phyloP scores from a whole-genome alignment of 169 alveolate genomes.

The Plasmodium chabaudi region DNA sequence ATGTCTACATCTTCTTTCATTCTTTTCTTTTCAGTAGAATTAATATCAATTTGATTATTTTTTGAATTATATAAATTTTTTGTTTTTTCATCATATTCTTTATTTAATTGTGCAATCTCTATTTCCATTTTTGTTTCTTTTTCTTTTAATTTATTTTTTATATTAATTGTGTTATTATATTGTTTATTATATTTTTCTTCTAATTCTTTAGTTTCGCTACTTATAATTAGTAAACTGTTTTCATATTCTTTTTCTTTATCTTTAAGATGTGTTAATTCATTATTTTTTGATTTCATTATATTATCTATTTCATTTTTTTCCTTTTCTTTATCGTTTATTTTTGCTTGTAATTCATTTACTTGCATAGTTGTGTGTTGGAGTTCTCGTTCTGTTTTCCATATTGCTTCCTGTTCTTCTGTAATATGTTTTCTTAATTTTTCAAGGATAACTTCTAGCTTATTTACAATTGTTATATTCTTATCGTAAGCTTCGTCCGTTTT shows the following conservation, averaged over 20 bases:
- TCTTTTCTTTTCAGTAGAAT: slow-evolving; percentile 48
- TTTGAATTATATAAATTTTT: slow-evolving; percentile 5
- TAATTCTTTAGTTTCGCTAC: slow-evolving; percentile 1
- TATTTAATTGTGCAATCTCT: slow-evolving; percentile 43
- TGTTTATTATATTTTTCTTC: slow-evolving; percentile 10
- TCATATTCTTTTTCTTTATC: slow-evolving; percentile 8
- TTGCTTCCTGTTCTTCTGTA: slow-evolving; percentile 83
- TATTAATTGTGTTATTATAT: background rate
- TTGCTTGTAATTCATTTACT: slow-evolving; percentile 45
- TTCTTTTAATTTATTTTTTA: slow-evolving; percentile 3
- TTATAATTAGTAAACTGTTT: background rate
- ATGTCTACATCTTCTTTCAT: slow-evolving; percentile 46
- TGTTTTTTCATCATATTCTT: slow-evolving; percentile 65
- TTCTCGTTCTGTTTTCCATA: slow-evolving; percentile 78
- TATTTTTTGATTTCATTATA: slow-evolving; percentile 3
- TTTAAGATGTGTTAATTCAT: slow-evolving; percentile 3
- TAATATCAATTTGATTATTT: slow-evolving; percentile 8
- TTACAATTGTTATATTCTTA: background rate
- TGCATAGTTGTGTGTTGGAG: slow-evolving; percentile 76
- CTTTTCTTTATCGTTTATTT: slow-evolving; percentile 53
- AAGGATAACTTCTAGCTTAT: background rate
- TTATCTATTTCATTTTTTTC: slow-evolving; percentile 30
- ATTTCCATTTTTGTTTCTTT: background rate
- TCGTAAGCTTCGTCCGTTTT: no score
- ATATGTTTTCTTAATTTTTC: slow-evolving; percentile 52